Base-by-base conservation (phyloP, 192 early-diverging fungal genomes). In the Thoreauomyces humboldtii region DNA sequence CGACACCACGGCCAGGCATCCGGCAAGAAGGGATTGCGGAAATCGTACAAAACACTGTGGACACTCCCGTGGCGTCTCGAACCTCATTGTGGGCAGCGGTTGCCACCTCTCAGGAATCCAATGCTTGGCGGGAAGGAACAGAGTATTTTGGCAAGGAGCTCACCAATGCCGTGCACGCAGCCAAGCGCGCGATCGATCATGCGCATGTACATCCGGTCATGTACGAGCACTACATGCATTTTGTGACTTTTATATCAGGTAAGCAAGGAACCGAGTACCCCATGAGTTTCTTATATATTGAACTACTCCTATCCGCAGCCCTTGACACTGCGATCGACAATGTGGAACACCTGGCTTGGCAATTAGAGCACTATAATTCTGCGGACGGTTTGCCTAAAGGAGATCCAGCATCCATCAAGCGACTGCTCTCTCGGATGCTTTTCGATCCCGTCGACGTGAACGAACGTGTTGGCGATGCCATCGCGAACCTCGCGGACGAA, bases 261-360 rank as follows among this genome's bases (percentile, higher is more conserved):
- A 53, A 12, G 61, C 9, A 55, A 55, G 12, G n/a, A n/a, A n/a
- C n/a, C n/a, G n/a, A n/a, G n/a, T n/a, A n/a, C n/a, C n/a, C n/a
- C n/a, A n/a, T n/a, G n/a, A n/a, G n/a, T n/a, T n/a, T n/a, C n/a
- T n/a, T n/a, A n/a, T 42, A n/a, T n/a, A 42, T 12, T 42, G 41
- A 42, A 9, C 47, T 7, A 50, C 22, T 7, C 7, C n/a, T n/a
- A n/a, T n/a, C n/a, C n/a, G 7, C 34, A 67, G 65, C 65, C 1
- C 25, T 69, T 12, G 67, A 69, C 56, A 55, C 67, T 14, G 35
- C 59, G 0, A 33, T 69, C 19, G 59, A 62, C 27, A 69, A 69
- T 52, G 31, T 69, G 21, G 47, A 59, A 28, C 67, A 69, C 67
- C n/a, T 69, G 29, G 53, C 67, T 7, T 69, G 67, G 67, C 67